These are phyloP conservation scores for Colletotrichum cuscutae DNA, from an alignment of 2,329 filamentous ascomycete genomes.

Conservation along the genomic window DNA sequence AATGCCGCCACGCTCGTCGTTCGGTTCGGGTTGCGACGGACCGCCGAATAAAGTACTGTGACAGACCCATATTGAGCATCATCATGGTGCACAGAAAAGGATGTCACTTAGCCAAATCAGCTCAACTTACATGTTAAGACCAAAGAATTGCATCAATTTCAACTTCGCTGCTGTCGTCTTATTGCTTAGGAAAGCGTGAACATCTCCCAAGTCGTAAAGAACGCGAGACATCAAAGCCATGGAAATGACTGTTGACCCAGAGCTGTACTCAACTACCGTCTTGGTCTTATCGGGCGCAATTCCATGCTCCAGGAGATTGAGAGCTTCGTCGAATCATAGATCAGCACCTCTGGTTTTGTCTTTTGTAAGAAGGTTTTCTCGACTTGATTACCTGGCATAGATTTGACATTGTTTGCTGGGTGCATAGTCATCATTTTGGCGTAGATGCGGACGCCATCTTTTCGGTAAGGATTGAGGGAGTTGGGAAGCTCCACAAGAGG, in stretches of 20 bases:
- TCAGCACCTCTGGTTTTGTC: too few species aligned
- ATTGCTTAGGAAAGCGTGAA: slow-evolving; percentile 67
- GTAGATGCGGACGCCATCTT: slow-evolving; percentile 70
- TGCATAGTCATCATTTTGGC: slow-evolving; percentile 73
- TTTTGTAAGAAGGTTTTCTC: too few species aligned
- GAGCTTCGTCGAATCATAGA: slow-evolving; percentile 34
- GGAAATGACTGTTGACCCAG: slow-evolving; percentile 70
- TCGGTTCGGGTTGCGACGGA: slow-evolving; percentile 66
- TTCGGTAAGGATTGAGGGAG: slow-evolving; percentile 64
- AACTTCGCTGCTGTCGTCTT: slow-evolving; percentile 66
- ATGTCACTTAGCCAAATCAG: too few species aligned
- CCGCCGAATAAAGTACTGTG: slow-evolving; percentile 64
- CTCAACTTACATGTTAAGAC: slow-evolving; percentile 58
- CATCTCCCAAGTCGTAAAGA: slow-evolving; percentile 60
- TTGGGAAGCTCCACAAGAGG: slow-evolving; percentile 69
- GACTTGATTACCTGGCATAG: slow-evolving; percentile 59
- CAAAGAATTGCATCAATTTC: slow-evolving; percentile 68
- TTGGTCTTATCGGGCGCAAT: slow-evolving; percentile 55
- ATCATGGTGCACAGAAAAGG: too few species aligned
- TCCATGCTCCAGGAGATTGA: slow-evolving; percentile 59
- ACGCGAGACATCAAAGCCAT: slow-evolving; percentile 65
- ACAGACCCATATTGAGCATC: too few species aligned
- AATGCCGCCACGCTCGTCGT: slow-evolving; percentile 64
- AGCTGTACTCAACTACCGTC: slow-evolving; percentile 69
- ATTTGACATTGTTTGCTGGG: slow-evolving; percentile 71